Conservation (phyloP, 352 stramenopile species). For the Globisporangium alternatum region DNA sequence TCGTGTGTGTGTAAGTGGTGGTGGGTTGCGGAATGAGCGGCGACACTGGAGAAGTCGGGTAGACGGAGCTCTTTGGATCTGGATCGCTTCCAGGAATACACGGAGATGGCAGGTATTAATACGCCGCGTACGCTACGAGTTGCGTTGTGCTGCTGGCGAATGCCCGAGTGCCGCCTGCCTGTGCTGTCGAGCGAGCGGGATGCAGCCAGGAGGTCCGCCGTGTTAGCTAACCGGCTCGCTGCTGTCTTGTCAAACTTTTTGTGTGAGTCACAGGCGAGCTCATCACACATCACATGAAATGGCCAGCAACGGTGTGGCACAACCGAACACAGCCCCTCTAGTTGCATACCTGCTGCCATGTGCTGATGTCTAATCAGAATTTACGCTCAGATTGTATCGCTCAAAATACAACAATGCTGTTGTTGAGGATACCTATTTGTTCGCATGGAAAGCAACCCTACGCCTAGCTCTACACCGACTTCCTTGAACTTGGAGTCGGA, state of each 20-base stretch:
- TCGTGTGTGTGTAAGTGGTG: constrained; percentile 10
- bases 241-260: constrained; percentile 1
- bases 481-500: constrained; percentile 2
- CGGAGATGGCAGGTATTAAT: background rate
- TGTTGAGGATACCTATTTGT: background rate
- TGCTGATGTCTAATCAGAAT: background rate
- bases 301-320: background rate
- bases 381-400: background rate
- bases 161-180: too few relatives aligned
- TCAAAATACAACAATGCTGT: background rate
- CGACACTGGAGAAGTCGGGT: background rate
- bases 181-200: background rate
- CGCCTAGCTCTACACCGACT: background rate
- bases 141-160: constrained; percentile 1
- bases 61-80: background rate
- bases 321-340: background rate
- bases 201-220: background rate
- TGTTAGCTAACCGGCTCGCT: constrained; percentile 15
- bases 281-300: constrained; percentile 7
- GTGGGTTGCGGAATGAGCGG: background rate
- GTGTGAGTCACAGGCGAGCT: constrained; percentile 6
- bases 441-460: background rate
- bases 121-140: background rate
- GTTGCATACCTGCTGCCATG: background rate
- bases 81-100: background rate